Evolutionary conservation across 2,329 filamentous ascomycete genomes (phyloP).

Genomic region (Phyllosticta ampelicida): DNA sequence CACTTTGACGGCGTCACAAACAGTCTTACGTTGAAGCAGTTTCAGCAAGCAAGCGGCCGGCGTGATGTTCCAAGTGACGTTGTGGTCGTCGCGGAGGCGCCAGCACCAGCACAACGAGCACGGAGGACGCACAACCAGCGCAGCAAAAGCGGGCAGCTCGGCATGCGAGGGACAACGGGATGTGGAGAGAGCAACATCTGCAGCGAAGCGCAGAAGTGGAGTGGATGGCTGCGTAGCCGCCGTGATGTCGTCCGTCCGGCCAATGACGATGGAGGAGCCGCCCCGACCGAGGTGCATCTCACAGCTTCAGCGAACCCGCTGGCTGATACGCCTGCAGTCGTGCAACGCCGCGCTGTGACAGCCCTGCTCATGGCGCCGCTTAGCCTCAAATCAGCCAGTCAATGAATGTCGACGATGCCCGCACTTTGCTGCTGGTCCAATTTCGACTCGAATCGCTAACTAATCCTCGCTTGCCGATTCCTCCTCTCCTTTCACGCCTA

Average conservation of each 20-base stretch:
- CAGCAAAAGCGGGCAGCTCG: not conserved
- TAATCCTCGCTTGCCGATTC: not conserved
- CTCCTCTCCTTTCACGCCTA: not conserved
- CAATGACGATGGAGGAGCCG: not conserved
- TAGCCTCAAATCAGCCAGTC: conserved; percentile 1
- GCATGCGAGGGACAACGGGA: not conserved
- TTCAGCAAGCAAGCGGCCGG: not conserved
- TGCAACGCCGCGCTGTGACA: conserved; percentile 10
- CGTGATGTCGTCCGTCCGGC: not conserved
- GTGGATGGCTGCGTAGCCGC: not conserved
- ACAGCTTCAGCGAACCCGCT: not conserved
- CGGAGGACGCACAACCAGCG: not conserved
- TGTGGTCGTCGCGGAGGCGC: not conserved
- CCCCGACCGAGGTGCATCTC: not conserved
- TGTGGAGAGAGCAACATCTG: not conserved
- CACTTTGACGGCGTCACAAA: not conserved
- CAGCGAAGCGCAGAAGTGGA: not conserved
- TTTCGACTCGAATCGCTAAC: not conserved
- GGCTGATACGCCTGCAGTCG: conserved; percentile 9
- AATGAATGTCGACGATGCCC: conserved; percentile 3
- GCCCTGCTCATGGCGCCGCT: not conserved
- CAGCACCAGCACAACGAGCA: not conserved
- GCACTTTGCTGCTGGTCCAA: not conserved
- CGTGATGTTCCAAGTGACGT: not conserved
- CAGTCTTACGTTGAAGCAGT: not conserved